A percentile compares a stretch with the other conserved stretches of the same genome.
Evolutionary conservation across 139 green algal genomes (phyloP).

Genomic region (Chlamydomonas sp.): DNA sequence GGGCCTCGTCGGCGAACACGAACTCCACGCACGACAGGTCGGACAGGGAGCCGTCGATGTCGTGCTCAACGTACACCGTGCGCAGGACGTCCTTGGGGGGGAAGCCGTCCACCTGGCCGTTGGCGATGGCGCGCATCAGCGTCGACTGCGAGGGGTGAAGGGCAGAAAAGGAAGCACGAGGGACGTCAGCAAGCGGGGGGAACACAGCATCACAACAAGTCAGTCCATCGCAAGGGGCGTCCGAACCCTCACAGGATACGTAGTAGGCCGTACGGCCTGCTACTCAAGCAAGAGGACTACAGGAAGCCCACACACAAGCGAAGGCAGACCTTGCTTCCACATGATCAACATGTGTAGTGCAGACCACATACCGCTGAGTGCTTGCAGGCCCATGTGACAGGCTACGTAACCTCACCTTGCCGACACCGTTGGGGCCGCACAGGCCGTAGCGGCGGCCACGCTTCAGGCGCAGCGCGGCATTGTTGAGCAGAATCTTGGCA

Average conservation of each 20-base stretch:
- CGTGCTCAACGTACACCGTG: slow-evolving; percentile 93
- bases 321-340: too few species aligned
- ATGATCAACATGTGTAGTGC: too few species aligned
- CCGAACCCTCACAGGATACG: too few species aligned
- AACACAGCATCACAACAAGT: too few species aligned
- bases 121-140: slow-evolving; percentile 94
- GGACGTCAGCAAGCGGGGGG: too few species aligned
- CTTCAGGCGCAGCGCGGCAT: slow-evolving; percentile 83
- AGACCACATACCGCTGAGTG: too few species aligned
- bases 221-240: too few species aligned
- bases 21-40: slow-evolving; percentile 76
- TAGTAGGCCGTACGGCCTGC: too few species aligned
- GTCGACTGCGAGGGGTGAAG: slow-evolving; percentile 65
- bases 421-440: slow-evolving; percentile 87
- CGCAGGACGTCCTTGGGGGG: slow-evolving; percentile 82
- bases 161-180: neutral
- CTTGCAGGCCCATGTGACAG: too few species aligned
- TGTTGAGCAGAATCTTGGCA: slow-evolving; percentile 93
- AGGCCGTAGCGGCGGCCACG: slow-evolving; percentile 85
- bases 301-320: too few species aligned
- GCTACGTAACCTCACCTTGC: slow-evolving; percentile 57
- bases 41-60: slow-evolving; percentile 82
- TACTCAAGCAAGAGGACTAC: too few species aligned
- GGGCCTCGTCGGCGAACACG: slow-evolving; percentile 64
- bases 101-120: slow-evolving; percentile 91